Evolutionary conservation across 805 yeast genomes (phyloP).

Genomic region (Candida xyloterini): DNA sequence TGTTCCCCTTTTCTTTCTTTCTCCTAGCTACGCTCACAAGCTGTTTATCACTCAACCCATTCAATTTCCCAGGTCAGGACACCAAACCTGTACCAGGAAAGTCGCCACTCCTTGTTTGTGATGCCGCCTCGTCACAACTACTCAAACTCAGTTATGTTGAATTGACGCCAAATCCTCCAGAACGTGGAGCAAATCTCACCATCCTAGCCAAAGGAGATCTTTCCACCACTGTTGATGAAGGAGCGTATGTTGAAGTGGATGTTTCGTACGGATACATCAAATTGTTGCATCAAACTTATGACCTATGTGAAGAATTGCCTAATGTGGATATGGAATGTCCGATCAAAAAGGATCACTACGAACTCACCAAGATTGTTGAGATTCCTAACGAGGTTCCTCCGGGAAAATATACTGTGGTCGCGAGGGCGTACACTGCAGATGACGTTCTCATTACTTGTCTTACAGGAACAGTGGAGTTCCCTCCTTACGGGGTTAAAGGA

Average conservation of each 20-base stretch:
- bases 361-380: slow-evolving; percentile 67
- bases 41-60: slow-evolving; percentile 16
- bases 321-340: slow-evolving; percentile 89
- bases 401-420: slow-evolving; percentile 81
- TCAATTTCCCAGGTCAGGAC: slow-evolving; percentile 22
- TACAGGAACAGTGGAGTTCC: slow-evolving; percentile 64
- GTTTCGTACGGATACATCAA: slow-evolving; percentile 91
- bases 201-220: slow-evolving; percentile 72
- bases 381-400: slow-evolving; percentile 94
- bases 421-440: slow-evolving; percentile 84
- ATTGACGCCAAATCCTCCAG: slow-evolving; percentile 85
- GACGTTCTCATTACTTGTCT: slow-evolving; percentile 84
- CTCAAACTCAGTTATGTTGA: slow-evolving; percentile 57
- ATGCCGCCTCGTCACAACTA: slow-evolving; percentile 57
- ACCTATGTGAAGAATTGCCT: slow-evolving; percentile 81
- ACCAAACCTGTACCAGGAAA: slow-evolving; percentile 84
- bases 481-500: slow-evolving; percentile 24
- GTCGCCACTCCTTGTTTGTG: slow-evolving; percentile 82
- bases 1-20: slow-evolving; percentile 1
- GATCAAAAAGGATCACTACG: slow-evolving; percentile 62
- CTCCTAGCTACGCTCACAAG: slow-evolving; percentile 1
- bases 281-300: slow-evolving; percentile 84
- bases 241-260: slow-evolving; percentile 92
- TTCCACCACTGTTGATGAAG: slow-evolving; percentile 58
- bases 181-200: slow-evolving; percentile 78